Percentiles rank a stretch among this genome's conserved stretches.
These are phyloP conservation scores for Odontarrhena argentea DNA, from an alignment of 345 rosid genomes.

Conservation along the genomic window DNA sequence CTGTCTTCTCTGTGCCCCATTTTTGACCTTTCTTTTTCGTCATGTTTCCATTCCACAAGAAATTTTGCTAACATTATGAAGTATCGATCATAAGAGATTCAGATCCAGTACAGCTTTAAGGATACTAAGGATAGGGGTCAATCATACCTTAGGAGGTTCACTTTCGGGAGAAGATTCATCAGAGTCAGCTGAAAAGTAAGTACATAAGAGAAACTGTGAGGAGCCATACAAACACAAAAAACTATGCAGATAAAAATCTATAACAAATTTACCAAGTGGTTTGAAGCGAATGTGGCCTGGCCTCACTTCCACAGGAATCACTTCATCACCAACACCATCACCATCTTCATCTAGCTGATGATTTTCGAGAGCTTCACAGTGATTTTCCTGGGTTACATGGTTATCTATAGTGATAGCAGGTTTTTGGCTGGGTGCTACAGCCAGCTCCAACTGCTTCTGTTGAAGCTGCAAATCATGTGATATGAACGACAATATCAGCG, in stretches of 20 bases:
- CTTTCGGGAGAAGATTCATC: slow-evolving; percentile 47
- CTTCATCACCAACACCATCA: slow-evolving; percentile 49
- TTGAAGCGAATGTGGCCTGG: slow-evolving; percentile 96
- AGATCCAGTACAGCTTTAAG: slow-evolving; percentile 12
- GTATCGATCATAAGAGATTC: slow-evolving; percentile 21
- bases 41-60: slow-evolving; percentile 80
- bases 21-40: slow-evolving; percentile 93
- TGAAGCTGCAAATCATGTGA: slow-evolving; percentile 44
- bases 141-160: slow-evolving; percentile 59
- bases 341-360: slow-evolving; percentile 32
- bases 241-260: neutral
- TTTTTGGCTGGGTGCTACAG: slow-evolving; percentile 42
- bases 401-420: slow-evolving; percentile 43
- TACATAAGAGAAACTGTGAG: slow-evolving; percentile 28
- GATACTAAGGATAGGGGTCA: slow-evolving; percentile 24
- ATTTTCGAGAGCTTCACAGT: slow-evolving; percentile 34
- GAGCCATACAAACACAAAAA: slow-evolving; percentile 11
- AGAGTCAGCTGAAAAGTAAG: slow-evolving; percentile 51
- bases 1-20: slow-evolving; percentile 78
- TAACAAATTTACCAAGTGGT: slow-evolving; percentile 48
- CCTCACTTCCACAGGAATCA: slow-evolving; percentile 74
- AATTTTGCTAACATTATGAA: slow-evolving; percentile 49
- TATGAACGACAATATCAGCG: slow-evolving; percentile 11
- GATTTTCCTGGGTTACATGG: slow-evolving; percentile 41
- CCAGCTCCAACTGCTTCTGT: slow-evolving; percentile 45